phyloP scores from a whole-genome alignment of 1,284 basidiomycete species.

The Volvariella volvacea region DNA sequence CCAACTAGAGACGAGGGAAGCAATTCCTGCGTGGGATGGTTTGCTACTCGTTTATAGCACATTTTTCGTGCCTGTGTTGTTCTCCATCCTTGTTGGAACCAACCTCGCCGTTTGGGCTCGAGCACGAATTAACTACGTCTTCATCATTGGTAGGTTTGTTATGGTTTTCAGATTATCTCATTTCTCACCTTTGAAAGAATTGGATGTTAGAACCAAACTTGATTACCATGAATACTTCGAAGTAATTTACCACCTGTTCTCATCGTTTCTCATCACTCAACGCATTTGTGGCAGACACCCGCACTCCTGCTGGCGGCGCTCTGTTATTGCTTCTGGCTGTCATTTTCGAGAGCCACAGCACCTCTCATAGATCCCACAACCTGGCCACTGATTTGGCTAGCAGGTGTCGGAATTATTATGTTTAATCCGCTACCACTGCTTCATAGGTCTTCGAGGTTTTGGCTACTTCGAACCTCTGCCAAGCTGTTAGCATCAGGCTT shows the following conservation, averaged over 20 bases:
- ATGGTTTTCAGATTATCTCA: constrained; percentile 3
- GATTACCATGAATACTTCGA: constrained; percentile 83
- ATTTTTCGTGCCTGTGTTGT: constrained; percentile 70
- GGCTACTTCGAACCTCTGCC: constrained; percentile 65
- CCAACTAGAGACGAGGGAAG: constrained; percentile 45
- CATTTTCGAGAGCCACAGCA: constrained; percentile 66
- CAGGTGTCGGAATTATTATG: constrained; percentile 53
- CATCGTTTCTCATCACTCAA: background rate
- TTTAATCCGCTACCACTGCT: constrained; percentile 75
- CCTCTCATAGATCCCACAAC: constrained; percentile 43
- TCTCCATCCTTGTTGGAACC: constrained; percentile 73
- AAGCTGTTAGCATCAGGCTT: constrained; percentile 67
- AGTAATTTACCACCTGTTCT: constrained; percentile 29
- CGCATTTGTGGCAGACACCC: constrained; percentile 52
- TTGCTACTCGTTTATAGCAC: constrained; percentile 81
- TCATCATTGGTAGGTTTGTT: constrained; percentile 71
- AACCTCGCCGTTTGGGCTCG: constrained; percentile 78
- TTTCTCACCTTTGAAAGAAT: constrained; percentile 39
- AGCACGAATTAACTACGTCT: constrained; percentile 81
- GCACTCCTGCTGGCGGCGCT: constrained; percentile 73
- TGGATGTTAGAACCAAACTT: constrained; percentile 70
- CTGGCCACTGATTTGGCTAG: constrained; percentile 88
- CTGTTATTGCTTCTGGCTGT: constrained; percentile 80
- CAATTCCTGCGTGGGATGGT: constrained; percentile 67
- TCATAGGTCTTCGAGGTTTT: constrained; percentile 65